Conservation (phyloP, 2,329 filamentous ascomycete species). For the Ustilaginoidea virens region DNA sequence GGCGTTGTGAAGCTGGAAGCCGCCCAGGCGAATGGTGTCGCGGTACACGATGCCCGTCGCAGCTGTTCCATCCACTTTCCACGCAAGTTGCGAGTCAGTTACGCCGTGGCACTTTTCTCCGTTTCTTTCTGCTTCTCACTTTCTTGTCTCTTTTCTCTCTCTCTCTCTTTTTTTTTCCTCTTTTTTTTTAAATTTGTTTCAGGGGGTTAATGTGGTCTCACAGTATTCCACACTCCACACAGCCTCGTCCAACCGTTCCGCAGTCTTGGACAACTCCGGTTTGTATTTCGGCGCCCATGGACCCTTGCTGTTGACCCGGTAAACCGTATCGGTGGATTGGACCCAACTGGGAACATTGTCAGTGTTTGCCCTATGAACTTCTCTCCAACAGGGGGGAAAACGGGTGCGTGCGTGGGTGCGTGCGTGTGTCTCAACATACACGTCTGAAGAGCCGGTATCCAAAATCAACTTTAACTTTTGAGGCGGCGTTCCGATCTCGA, state of each 20-base stretch:
- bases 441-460: constrained; percentile 38
- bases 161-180: background rate
- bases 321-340: constrained; percentile 31
- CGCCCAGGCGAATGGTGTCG: constrained; percentile 32
- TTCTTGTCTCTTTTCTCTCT: background rate
- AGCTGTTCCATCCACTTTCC: constrained; percentile 27
- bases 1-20: constrained; percentile 25
- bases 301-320: constrained; percentile 17
- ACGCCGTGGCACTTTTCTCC: too few relatives aligned
- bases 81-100: too few relatives aligned
- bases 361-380: too few relatives aligned
- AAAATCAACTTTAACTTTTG: constrained; percentile 32
- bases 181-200: background rate
- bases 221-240: constrained; percentile 34
- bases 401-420: too few relatives aligned
- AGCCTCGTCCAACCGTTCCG: constrained; percentile 23
- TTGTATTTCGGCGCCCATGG: constrained; percentile 25
- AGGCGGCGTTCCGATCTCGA: constrained; percentile 30
- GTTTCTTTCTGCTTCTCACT: background rate
- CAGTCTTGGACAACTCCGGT: constrained; percentile 28
- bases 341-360: constrained; percentile 38
- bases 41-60: constrained; percentile 33
- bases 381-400: too few relatives aligned
- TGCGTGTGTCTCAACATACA: constrained; percentile 46
- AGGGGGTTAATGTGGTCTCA: constrained; percentile 18